These are phyloP conservation scores for Mycothermus thermophilus DNA, from an alignment of 495 filamentous ascomycete genomes.

Conservation along the genomic window DNA sequence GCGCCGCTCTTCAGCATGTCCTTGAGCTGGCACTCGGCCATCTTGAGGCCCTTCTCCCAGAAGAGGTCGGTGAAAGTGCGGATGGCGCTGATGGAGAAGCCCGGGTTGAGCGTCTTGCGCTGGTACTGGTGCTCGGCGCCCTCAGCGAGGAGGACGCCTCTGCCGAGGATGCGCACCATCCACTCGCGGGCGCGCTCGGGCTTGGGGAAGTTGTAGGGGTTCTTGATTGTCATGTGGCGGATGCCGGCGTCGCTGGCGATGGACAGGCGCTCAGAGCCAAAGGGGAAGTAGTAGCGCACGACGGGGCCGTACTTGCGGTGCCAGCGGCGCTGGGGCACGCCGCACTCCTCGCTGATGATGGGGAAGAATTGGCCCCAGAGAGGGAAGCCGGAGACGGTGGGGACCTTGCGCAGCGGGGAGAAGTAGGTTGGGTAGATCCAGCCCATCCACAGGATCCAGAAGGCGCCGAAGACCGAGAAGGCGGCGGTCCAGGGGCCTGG, in stretches of 20 bases:
- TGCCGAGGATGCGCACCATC: slow-evolving; percentile 36
- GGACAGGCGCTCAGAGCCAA: slow-evolving; percentile 15
- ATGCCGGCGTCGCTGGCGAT: slow-evolving; percentile 19
- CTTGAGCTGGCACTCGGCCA: slow-evolving; percentile 17
- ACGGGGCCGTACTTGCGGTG: slow-evolving; percentile 14
- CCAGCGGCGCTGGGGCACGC: slow-evolving; percentile 17
- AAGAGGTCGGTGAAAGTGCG: slow-evolving; percentile 34
- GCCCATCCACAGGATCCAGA: too few species aligned
- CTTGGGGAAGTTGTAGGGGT: slow-evolving; percentile 42
- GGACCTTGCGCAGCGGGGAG: slow-evolving; percentile 12
- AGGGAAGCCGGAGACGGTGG: slow-evolving; percentile 12
- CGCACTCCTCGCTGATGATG: slow-evolving; percentile 17
- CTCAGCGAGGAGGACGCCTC: slow-evolving; percentile 36
- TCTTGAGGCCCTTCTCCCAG: slow-evolving; percentile 35
- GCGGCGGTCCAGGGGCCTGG: too few species aligned
- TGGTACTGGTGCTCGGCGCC: slow-evolving; percentile 30
- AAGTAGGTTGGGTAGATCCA: slow-evolving; percentile 11
- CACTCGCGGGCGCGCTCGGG: slow-evolving; percentile 35
- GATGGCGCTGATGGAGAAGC: slow-evolving; percentile 33
- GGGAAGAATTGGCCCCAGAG: slow-evolving; percentile 16
- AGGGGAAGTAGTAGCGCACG: slow-evolving; percentile 18
- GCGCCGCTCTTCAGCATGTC: too few species aligned
- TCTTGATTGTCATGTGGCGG: slow-evolving; percentile 36
- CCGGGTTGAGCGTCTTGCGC: slow-evolving; percentile 33
- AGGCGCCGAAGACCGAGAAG: slow-evolving; percentile 4